phyloP scores from a whole-genome alignment of 192 early-diverging fungal species.

The Spinellus fusiger region DNA sequence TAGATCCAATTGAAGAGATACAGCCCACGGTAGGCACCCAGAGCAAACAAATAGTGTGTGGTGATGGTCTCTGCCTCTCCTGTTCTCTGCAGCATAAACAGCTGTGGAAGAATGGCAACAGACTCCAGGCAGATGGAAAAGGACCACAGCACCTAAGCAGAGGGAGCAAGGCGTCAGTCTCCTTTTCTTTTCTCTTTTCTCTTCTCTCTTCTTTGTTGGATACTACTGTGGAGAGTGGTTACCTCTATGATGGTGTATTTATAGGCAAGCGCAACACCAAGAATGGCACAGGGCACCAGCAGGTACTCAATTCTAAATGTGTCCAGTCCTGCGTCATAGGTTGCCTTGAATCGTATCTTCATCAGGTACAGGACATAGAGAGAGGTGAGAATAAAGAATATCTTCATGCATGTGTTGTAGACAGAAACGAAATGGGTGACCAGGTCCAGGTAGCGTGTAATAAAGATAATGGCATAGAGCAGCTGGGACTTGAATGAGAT shows the following conservation, averaged over 20 bases:
- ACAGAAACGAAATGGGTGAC: slow-evolving; percentile 66
- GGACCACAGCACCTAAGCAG: slow-evolving; percentile 94
- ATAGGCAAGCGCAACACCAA: slow-evolving; percentile 73
- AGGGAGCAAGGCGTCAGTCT: too few relatives aligned
- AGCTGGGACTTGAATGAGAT: slow-evolving; percentile 98
- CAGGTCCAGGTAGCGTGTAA: slow-evolving; percentile 93
- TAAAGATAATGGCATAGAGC: slow-evolving; percentile 86
- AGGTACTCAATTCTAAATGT: slow-evolving; percentile 89
- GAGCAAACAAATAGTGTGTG: slow-evolving; percentile 96
- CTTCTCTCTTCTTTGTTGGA: not conserved
- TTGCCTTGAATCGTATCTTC: slow-evolving; percentile 76
- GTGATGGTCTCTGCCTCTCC: slow-evolving; percentile 99
- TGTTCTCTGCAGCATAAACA: slow-evolving; percentile 95
- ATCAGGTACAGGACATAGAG: slow-evolving; percentile 90
- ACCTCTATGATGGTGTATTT: slow-evolving; percentile 67
- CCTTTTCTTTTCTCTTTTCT: not conserved
- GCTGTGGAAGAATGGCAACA: slow-evolving; percentile 95
- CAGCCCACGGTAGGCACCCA: slow-evolving; percentile 86
- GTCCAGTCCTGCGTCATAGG: slow-evolving; percentile 89
- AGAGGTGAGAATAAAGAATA: slow-evolving; percentile 86
- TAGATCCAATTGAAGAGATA: slow-evolving; percentile 96
- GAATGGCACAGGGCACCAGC: slow-evolving; percentile 57
- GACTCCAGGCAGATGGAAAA: slow-evolving; percentile 97
- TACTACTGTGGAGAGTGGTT: not conserved
- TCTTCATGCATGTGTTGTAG: slow-evolving; percentile 94